Conservation (phyloP, 2,329 filamentous ascomycete genomes). For the Xylaria sp. region DNA sequence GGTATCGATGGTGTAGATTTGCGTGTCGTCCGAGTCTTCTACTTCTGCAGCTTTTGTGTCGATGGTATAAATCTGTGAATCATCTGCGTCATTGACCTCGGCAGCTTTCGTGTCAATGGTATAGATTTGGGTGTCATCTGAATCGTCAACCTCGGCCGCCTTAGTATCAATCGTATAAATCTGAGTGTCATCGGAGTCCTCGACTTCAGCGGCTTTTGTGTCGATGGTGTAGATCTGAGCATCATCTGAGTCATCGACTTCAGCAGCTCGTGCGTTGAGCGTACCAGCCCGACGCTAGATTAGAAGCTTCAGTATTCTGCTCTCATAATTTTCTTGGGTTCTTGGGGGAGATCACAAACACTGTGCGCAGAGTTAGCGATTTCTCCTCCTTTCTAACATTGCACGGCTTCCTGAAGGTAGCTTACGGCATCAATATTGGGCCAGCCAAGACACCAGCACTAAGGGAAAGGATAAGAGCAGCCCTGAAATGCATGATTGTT, state of each 20-base stretch:
- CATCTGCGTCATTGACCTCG: background rate
- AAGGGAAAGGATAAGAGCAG: background rate
- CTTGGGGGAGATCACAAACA: background rate
- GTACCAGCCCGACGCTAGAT: background rate
- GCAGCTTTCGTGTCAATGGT: constrained; percentile 5
- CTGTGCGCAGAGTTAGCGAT: background rate
- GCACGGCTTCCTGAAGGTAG: background rate
- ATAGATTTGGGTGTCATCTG: constrained; percentile 11
- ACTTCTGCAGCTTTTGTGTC: too few species aligned
- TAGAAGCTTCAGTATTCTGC: background rate
- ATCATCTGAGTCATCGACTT: constrained; percentile 1
- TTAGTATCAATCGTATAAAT: background rate
- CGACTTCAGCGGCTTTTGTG: constrained; percentile 2
- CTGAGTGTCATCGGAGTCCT: background rate
- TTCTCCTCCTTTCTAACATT: background rate
- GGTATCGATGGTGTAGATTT: too few species aligned
- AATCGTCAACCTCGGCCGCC: background rate
- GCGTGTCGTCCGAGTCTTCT: background rate
- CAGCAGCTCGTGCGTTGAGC: background rate
- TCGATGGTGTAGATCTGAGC: constrained; percentile 10
- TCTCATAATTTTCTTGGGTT: too few species aligned
- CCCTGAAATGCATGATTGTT: constrained; percentile 17
- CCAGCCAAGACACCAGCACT: constrained; percentile 7
- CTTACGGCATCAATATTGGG: constrained; percentile 8
- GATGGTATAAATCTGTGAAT: background rate